Evolutionary conservation across 2,329 filamentous ascomycete genomes (phyloP), one percentile per base, ranked within the genome.

Genomic region (Mycosphaerella sp.): DNA sequence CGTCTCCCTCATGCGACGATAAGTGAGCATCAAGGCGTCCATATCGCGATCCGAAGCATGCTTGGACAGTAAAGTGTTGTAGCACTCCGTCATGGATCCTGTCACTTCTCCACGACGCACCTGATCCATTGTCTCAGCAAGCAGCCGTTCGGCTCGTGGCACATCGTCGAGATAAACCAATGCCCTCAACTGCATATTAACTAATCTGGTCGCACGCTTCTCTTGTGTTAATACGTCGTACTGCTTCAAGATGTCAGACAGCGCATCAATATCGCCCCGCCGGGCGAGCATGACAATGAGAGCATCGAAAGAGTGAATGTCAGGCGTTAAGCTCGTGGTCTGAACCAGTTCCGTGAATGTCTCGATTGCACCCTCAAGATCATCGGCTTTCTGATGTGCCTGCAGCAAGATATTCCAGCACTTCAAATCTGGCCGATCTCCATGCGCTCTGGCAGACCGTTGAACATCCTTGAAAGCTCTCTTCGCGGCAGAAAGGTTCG

Each of bases 391-490:
- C 14, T 77, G 76, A 67, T 89, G 79, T 2, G 85, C 84, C 61
- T 84, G 81, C 41, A 97, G 73, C 25, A 95, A 69, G 17, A 84
- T 82, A 63, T 95, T 95, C 84, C 86, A 95, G 56, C 79, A 81
- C 32, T 74, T 66, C 1, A 77, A 66, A 56, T 81, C 79, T 6
- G 84, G 84, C 10, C 39, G 14, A 25, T 60, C 52, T n/a, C 45
- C 50, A n/a, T 64, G 52, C 32, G 48, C 47, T 14, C 17, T 45
- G 6, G 59, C 55, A n/a, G 52, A n/a, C 37, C 72, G 58, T 18
- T 66, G 64, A 50, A 93, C 80, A n/a, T 76, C 73, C 41, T 80
- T 64, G 54, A 96, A 85, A 32, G 84, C 78, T 16, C 72, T 66
- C 44, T 79, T 70, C 0, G 84, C 80, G 44, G 79, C 74, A 3